Base-by-base conservation (phyloP, 2,329 filamentous ascomycete genomes). In the Monosporascus cannonballus region DNA sequence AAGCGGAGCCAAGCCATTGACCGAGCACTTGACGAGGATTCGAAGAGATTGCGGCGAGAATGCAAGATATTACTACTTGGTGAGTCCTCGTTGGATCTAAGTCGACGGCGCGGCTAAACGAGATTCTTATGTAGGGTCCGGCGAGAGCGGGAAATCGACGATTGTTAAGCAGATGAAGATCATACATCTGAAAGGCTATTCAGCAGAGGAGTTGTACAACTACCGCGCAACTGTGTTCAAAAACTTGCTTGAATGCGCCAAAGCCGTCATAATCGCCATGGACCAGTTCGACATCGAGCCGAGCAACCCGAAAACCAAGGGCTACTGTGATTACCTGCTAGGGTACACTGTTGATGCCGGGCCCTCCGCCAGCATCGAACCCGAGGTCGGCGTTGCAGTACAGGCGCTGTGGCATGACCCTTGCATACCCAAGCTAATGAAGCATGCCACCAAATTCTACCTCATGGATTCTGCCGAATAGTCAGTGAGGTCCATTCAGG, bases 121-220 rank as follows among this genome's bases (percentile, higher is more conserved):
- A 45, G 17, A 37, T 30, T 25, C n/a, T 2, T 51, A 22, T 42
- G 44, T 11, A 17, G 94, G 94, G 60, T 97, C 94, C 60, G 94
- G 94, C 60, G 94, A 99, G 76, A 97, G 93, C 73, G 94, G 94
- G 62, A 99, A 99, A 75, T 97, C 94, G 54, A 99, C 94, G 9
- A 97, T 99, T 65, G 94, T 99, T 62, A 99, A 99, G 74, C 94
- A 99, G 79, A 99, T 99, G 94, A 99, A 97, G 75, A 99, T 99
- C 64, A 97, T 99, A 67, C 94, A 99, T 68, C 87, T 97, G 65
- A 96, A 96, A 74, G 94, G 94, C 56, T 99, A 99, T 73, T 92
- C 90, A 11, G 85, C 90, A 61, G 93, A 97, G 64, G 94, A 99
- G 72, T 80, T 97, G 48, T 88, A 88, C 65, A 87, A 96, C 69